Base-by-base conservation (phyloP, 208 protist genomes). In the Crithidia expoeki region DNA sequence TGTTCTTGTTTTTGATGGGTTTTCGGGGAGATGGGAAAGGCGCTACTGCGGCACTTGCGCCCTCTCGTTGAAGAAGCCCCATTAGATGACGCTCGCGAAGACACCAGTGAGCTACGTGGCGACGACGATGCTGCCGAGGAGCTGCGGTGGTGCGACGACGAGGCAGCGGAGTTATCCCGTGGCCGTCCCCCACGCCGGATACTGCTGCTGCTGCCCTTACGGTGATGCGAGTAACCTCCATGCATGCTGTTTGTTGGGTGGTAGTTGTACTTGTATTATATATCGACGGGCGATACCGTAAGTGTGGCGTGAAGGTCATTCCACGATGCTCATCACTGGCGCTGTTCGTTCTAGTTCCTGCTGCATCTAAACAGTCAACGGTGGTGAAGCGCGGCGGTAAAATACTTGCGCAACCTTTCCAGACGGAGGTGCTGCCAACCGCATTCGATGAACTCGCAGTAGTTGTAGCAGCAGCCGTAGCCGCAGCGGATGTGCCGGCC, bases 1-100 rank as follows among this genome's bases (percentile, higher is more conserved):
- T 27, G 58, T 14, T 30, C 27, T n/a, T 46, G 56, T 11, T 42
- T 19, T 10, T 46, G 56, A 4, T 47, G 36, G 9, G 36, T 40
- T 12, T 5, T 40, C 12, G 36, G 49, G 44, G 44, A 49, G 19
- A 5, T 12, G 4, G 44, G 44, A 4, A 17, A 49, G 10, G 16
- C 17, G 19, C 33, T 34, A 23, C 36, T 28, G 56, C 36, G 12
- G 56, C 56, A 36, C 10, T 30, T 28, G 23, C 17, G 40, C 23
- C 25, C 42, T 16, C 17, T 51, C 27, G 56, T n/a, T n/a, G n/a
- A n/a, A 5, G n/a, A 2, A 19, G 57, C 14, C 23, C 9, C 21
- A 4, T 38, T n/a, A n/a, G 55, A 56, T 33, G 66, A 72, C 12
- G 66, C 25, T 0, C 46, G 53, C 46, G 56, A 64, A 21, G 56